Percentiles rank a stretch among this genome's conserved stretches.
These are phyloP conservation scores for Porcisia hertigi DNA, from an alignment of 208 protist genomes.

Conservation along the genomic window DNA sequence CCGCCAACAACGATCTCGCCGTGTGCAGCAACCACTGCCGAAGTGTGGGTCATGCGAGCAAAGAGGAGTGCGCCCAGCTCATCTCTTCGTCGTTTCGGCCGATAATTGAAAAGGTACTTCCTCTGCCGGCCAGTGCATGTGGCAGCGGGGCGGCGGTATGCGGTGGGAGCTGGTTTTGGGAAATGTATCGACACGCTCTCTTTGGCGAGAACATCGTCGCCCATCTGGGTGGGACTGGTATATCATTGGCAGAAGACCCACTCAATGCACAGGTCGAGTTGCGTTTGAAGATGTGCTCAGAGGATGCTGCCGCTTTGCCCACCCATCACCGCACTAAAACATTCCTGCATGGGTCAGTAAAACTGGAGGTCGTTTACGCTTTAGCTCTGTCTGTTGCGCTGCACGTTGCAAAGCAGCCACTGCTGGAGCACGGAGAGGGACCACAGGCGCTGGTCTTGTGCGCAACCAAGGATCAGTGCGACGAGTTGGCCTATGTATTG, in stretches of 20 bases:
- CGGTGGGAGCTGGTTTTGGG: slow-evolving; percentile 79
- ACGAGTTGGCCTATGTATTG: slow-evolving; percentile 51
- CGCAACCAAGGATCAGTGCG: slow-evolving; percentile 76
- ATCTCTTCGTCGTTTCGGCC: slow-evolving; percentile 55
- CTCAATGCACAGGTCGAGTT: slow-evolving; percentile 48
- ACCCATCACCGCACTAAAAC: slow-evolving; percentile 3
- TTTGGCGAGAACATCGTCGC: slow-evolving; percentile 60
- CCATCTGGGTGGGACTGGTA: slow-evolving; percentile 51
- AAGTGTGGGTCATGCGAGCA: slow-evolving; percentile 19
- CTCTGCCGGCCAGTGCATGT: slow-evolving; percentile 11
- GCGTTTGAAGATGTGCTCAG: slow-evolving; percentile 21
- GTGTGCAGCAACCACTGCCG: slow-evolving; percentile 15
- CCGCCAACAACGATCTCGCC: background rate
- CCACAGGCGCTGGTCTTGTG: slow-evolving; percentile 73
- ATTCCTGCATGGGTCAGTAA: slow-evolving; percentile 41
- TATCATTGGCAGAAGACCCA: slow-evolving; percentile 60
- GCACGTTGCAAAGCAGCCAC: slow-evolving; percentile 59
- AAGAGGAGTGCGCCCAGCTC: slow-evolving; percentile 33
- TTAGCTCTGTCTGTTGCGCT: slow-evolving; percentile 58
- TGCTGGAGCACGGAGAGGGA: slow-evolving; percentile 59
- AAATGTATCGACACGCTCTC: slow-evolving; percentile 61
- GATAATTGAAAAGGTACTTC: slow-evolving; percentile 31
- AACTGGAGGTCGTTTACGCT: slow-evolving; percentile 68
- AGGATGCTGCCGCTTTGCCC: background rate
- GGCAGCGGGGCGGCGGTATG: slow-evolving; percentile 12